phyloP scores from a whole-genome alignment of 1,284 basidiomycete genomes.

The Boletus semigastroideus region DNA sequence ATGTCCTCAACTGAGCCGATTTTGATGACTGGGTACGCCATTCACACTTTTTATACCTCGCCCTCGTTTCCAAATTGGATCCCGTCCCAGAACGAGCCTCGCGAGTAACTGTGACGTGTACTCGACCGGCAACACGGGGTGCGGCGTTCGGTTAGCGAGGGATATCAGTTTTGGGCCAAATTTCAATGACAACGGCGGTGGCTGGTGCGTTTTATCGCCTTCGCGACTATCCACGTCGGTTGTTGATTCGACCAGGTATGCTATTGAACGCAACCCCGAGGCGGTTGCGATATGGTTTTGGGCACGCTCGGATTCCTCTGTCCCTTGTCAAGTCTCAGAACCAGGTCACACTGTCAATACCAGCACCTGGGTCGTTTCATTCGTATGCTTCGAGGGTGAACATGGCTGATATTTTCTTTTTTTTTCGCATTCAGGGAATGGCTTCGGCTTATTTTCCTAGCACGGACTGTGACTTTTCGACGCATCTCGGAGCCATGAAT shows the following conservation, averaged over 20 bases:
- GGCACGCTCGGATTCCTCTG: slow-evolving; percentile 15
- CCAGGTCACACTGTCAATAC: slow-evolving; percentile 21
- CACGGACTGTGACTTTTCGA: slow-evolving; percentile 17
- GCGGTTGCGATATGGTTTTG: slow-evolving; percentile 26
- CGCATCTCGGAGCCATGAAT: slow-evolving; percentile 22
- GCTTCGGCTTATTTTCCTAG: slow-evolving; percentile 22
- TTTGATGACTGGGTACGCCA: slow-evolving; percentile 47
- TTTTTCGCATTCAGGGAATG: slow-evolving; percentile 14
- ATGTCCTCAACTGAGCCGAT: slow-evolving; percentile 48
- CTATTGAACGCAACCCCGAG: slow-evolving; percentile 15
- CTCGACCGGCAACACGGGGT: slow-evolving; percentile 58
- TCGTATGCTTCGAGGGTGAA: background rate
- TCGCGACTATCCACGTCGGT: background rate
- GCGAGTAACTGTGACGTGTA: slow-evolving; percentile 55
- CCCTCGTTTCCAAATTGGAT: background rate
- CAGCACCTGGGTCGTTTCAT: slow-evolving; percentile 20
- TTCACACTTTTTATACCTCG: background rate
- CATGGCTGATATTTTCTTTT: background rate
- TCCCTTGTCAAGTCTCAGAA: slow-evolving; percentile 16
- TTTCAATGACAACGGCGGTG: slow-evolving; percentile 65
- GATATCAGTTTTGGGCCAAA: slow-evolving; percentile 53
- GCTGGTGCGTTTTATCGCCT: slow-evolving; percentile 38
- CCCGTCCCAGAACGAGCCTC: slow-evolving; percentile 32
- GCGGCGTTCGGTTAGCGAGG: slow-evolving; percentile 51
- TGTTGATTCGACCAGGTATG: slow-evolving; percentile 23